Base-by-base conservation (phyloP, 108 stramenopile species). In the Cyclostephanos tholiformis region DNA sequence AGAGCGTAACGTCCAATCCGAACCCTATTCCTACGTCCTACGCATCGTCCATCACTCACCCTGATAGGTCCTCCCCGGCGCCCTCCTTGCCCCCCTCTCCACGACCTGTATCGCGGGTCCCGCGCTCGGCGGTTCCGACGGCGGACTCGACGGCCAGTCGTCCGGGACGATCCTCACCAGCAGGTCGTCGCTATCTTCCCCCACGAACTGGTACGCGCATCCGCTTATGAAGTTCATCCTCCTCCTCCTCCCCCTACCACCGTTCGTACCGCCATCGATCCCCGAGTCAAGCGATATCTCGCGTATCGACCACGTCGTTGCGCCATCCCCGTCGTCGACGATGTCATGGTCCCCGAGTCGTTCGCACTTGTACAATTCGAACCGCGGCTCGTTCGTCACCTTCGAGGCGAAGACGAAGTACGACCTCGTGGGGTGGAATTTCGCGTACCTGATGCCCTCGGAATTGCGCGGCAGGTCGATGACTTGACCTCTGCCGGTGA, bases 61-160 rank as follows among this genome's bases (percentile, higher is more conserved):
- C 57, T 80, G 79, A 69, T 80, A 80, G 26, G 79, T 80, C 79
- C 79, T 68, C 22, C 79, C 79, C 0, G 79, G 72, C 16, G 79
- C 72, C 23, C 73, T 80, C 8, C 72, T 27, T 46, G 79, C 79
- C 44, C 68, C 66, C 39, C 41, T 63, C n/a, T 61, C 30, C 0
- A 80, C 79, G 4, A 27, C 27, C 64, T 80, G 79, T 22, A 80
- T 80, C 0, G 72, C 16, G 7, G 79, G 79, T 26, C 79, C 79
- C 8, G 72, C 69, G 36, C 71, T 80, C 0, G 69, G 0, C 9
- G 79, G 77, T 51, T 67, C 59, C 13, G 38, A 0, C 10, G 79
- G 71, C 9, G 71, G 79, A 29, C 16, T 10, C 0, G 53, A 32
- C 2, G 79, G 53, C 38, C 51, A 27, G 25, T 44, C 22, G 0